These are phyloP conservation scores for Laguncularia racemosa DNA, from an alignment of 345 rosid species.

Conservation along the genomic window DNA sequence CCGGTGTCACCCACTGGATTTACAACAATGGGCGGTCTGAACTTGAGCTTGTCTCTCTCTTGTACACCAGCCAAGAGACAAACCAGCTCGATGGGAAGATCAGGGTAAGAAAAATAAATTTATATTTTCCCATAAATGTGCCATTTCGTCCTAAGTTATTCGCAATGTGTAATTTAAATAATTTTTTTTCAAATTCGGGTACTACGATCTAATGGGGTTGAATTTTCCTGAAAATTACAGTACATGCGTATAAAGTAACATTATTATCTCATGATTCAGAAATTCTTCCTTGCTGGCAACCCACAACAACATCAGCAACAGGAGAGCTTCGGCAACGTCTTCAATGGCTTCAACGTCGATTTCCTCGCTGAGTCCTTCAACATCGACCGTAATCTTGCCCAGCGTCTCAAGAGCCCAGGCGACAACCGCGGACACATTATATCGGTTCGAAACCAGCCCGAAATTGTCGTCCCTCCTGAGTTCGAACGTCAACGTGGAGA, in stretches of 20 bases:
- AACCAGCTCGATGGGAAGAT: conserved; percentile 43
- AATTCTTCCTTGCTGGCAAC: conserved; percentile 45
- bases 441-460: conserved; percentile 25
- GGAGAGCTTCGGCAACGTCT: conserved; percentile 20
- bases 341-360: conserved; percentile 36
- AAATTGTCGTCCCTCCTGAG: conserved; percentile 16
- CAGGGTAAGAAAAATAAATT: conserved; percentile 21
- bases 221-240: too few relatives aligned
- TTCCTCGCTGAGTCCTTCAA: conserved; percentile 36
- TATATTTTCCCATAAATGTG: too few relatives aligned
- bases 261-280: conserved; percentile 13
- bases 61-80: conserved; percentile 20
- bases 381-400: conserved; percentile 36
- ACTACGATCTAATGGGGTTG: too few relatives aligned
- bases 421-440: conserved; percentile 55
- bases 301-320: conserved; percentile 15
- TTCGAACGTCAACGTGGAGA: conserved; percentile 4
- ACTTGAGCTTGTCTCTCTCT: conserved; percentile 25
- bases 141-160: too few relatives aligned
- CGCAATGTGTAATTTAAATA: too few relatives aligned
- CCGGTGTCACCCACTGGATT: conserved; percentile 39
- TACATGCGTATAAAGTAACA: not conserved
- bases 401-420: conserved; percentile 27
- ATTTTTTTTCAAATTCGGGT: too few relatives aligned
- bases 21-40: conserved; percentile 29